Evolutionary conservation across 2,329 filamentous ascomycete genomes (phyloP).

Genomic region (Paraphoma sp.): DNA sequence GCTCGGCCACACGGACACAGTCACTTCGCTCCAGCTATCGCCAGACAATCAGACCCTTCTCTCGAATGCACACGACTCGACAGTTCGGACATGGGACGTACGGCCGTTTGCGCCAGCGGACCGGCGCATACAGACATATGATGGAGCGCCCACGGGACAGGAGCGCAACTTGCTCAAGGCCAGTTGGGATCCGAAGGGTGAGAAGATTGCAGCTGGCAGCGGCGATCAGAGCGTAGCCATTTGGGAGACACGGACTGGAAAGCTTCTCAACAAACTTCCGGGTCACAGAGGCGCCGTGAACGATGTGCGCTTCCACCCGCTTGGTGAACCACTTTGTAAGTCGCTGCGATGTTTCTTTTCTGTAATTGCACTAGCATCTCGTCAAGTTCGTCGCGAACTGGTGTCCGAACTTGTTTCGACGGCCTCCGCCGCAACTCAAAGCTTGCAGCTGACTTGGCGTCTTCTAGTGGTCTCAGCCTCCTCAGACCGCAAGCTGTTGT

Average conservation of each 20-base stretch:
- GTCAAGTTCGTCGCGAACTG: too few species aligned
- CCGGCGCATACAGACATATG: conserved; percentile 83
- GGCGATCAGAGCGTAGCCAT: conserved; percentile 90
- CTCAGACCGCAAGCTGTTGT: conserved; percentile 83
- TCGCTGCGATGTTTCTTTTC: conserved; percentile 30
- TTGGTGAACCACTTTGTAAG: conserved; percentile 86
- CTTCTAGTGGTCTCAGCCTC: conserved; percentile 81
- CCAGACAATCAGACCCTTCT: conserved; percentile 89
- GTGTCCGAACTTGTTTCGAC: too few species aligned
- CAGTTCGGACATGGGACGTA: conserved; percentile 94
- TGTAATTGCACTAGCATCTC: too few species aligned
- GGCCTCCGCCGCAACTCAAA: not conserved
- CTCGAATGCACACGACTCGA: conserved; percentile 93
- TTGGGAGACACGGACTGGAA: conserved; percentile 88
- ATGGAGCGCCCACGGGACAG: conserved; percentile 84
- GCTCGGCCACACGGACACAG: conserved; percentile 87
- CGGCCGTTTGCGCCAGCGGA: conserved; percentile 91
- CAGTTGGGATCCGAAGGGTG: conserved; percentile 87
- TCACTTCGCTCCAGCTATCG: conserved; percentile 89
- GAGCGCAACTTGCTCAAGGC: conserved; percentile 92
- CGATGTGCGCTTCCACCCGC: conserved; percentile 87
- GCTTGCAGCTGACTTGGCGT: conserved; percentile 38
- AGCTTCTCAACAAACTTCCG: conserved; percentile 91
- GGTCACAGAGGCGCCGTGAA: conserved; percentile 96
- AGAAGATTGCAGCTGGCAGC: conserved; percentile 85